phyloP scores from a whole-genome alignment of 352 stramenopile species.

The Phytophthora crassamura region DNA sequence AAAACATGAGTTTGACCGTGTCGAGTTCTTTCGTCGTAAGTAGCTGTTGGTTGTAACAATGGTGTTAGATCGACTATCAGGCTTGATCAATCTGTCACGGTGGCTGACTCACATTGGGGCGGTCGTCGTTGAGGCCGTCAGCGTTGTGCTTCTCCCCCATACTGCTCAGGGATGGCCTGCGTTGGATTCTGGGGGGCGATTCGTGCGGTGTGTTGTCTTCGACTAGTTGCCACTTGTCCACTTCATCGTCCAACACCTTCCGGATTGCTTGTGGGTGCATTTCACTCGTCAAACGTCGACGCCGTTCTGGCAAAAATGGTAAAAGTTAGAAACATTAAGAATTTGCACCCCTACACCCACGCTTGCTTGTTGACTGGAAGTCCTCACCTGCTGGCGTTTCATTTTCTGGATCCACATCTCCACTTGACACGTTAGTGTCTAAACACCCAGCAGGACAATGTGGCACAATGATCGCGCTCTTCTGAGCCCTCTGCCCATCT shows the following conservation, averaged over 20 bases:
- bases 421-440: not conserved
- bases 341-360: no score
- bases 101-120: conserved; percentile 34
- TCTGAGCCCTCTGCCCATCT: conserved; percentile 20
- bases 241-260: conserved; percentile 70
- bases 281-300: conserved; percentile 69
- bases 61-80: conserved; percentile 10
- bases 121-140: conserved; percentile 28
- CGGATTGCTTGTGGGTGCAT: conserved; percentile 82
- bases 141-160: conserved; percentile 3
- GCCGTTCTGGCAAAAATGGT: conserved; percentile 33
- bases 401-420: conserved; percentile 3
- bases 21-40: conserved; percentile 74
- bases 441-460: not conserved
- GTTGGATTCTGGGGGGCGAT: conserved; percentile 25
- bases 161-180: conserved; percentile 25
- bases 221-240: conserved; percentile 68
- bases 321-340: not conserved
- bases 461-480: not conserved
- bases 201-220: conserved; percentile 38
- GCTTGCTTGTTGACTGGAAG: no score
- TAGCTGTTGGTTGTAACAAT: conserved; percentile 27
- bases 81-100: not conserved
- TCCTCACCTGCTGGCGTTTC: conserved; percentile 30
- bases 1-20: conserved; percentile 84